These are phyloP conservation scores for Calonectria ilicicola DNA, from an alignment of 2,329 filamentous ascomycete species.

Conservation along the genomic window DNA sequence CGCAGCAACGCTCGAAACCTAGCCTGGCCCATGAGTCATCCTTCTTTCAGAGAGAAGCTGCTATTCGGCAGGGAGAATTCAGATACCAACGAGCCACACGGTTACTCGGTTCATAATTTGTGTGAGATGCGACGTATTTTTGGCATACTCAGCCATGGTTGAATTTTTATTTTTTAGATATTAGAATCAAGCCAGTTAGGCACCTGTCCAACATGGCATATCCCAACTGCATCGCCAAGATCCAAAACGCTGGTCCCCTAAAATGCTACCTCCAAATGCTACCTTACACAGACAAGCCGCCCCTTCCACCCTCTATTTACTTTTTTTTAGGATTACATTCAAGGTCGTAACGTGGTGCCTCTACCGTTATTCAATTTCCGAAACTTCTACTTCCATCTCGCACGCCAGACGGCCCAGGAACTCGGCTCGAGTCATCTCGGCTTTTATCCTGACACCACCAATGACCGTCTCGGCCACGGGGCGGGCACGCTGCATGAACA, in stretches of 20 bases:
- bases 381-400: conserved; percentile 40
- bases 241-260: neutral
- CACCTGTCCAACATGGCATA: neutral
- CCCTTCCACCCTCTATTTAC: neutral
- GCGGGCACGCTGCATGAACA: conserved; percentile 40
- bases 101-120: too few relatives aligned
- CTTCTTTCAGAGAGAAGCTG: too few relatives aligned
- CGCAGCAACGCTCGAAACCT: too few relatives aligned
- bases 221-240: neutral
- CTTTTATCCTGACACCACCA: conserved; percentile 38
- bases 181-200: neutral
- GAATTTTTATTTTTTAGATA: too few relatives aligned
- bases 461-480: conserved; percentile 37
- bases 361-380: conserved; percentile 34
- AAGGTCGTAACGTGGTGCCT: neutral
- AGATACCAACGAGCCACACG: too few relatives aligned
- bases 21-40: too few relatives aligned
- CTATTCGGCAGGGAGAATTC: too few relatives aligned
- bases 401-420: conserved; percentile 40
- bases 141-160: too few relatives aligned
- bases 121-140: too few relatives aligned
- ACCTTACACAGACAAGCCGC: neutral
- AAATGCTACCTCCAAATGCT: neutral
- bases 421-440: conserved; percentile 38
- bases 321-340: conserved; percentile 2